Evolutionary conservation across 768 basidiomycete species (phyloP).

Genomic region (Saitozyma sp.): DNA sequence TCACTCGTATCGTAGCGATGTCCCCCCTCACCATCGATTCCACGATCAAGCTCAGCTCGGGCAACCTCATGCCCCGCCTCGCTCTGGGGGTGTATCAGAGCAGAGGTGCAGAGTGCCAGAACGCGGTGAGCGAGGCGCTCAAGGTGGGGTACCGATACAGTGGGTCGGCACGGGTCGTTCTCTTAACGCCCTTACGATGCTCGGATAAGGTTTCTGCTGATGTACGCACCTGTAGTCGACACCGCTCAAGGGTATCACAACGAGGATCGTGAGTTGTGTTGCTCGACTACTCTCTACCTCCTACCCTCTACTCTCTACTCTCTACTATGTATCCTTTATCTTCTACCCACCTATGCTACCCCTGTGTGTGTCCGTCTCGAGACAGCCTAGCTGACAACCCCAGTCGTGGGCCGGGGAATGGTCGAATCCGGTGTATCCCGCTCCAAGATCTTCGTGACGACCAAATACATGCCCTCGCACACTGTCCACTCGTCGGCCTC

Average conservation of each 20-base stretch:
- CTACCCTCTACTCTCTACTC: no score
- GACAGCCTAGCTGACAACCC: background rate
- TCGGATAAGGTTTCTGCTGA: slow-evolving; percentile 1
- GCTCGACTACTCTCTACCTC: background rate
- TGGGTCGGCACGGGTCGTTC: slow-evolving; percentile 3
- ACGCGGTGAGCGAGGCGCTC: slow-evolving; percentile 34
- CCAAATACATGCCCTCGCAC: slow-evolving; percentile 34
- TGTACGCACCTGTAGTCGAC: slow-evolving; percentile 14
- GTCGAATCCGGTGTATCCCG: slow-evolving; percentile 16
- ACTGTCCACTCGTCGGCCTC: slow-evolving; percentile 1
- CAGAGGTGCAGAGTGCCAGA: slow-evolving; percentile 33
- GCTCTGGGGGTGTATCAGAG: slow-evolving; percentile 53
- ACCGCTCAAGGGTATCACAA: slow-evolving; percentile 39
- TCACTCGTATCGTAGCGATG: no score
- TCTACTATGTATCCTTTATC: background rate
- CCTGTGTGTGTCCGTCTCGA: background rate
- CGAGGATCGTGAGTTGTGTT: slow-evolving; percentile 34
- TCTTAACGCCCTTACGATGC: no score
- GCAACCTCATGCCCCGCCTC: slow-evolving; percentile 44
- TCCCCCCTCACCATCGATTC: slow-evolving; percentile 8
- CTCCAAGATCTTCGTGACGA: slow-evolving; percentile 38
- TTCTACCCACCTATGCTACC: background rate
- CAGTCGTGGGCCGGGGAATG: slow-evolving; percentile 32
- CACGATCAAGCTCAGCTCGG: slow-evolving; percentile 35
- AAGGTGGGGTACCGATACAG: slow-evolving; percentile 44